A percentile compares a stretch with the other conserved stretches of the same genome.
phyloP scores from a whole-genome alignment of 495 filamentous ascomycete genomes.

The Neurospora intermedia region DNA sequence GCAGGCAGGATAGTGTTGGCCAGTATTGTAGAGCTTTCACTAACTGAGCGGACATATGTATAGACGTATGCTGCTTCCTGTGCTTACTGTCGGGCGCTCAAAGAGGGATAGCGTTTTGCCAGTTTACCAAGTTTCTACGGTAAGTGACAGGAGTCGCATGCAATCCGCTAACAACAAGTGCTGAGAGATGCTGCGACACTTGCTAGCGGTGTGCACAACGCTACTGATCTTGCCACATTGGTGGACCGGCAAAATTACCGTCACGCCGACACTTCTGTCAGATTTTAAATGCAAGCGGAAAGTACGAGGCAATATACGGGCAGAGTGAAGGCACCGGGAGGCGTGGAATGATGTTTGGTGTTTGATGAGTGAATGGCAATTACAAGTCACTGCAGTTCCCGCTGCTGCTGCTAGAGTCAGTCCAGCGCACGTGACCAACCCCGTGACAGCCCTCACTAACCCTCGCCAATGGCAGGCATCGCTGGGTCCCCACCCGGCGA shows the following conservation, averaged over 20 bases:
- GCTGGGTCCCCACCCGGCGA: constrained; percentile 12
- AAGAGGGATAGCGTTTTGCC: too few species aligned
- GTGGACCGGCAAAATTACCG: not conserved
- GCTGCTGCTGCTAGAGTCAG: not conserved
- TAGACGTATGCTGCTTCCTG: too few species aligned
- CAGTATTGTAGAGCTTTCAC: too few species aligned
- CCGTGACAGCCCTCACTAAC: constrained; percentile 17
- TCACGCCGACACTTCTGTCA: not conserved
- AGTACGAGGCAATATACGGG: not conserved
- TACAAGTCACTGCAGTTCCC: not conserved
- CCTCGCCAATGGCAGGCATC: constrained; percentile 23
- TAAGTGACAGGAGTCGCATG: not conserved
- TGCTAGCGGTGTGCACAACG: not conserved
- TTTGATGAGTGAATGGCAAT: not conserved
- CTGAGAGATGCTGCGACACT: not conserved
- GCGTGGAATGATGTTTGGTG: not conserved
- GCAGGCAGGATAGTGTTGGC: too few species aligned
- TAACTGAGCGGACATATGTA: too few species aligned
- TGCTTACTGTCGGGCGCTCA: too few species aligned
- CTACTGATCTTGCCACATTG: not conserved
- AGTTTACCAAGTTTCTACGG: too few species aligned
- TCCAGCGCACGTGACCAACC: constrained; percentile 8
- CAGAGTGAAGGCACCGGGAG: not conserved
- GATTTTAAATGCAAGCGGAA: not conserved
- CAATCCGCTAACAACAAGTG: not conserved